These are phyloP conservation scores for Aspergillus sp. DNA, from an alignment of 2,329 filamentous ascomycete species.

Conservation along the genomic window DNA sequence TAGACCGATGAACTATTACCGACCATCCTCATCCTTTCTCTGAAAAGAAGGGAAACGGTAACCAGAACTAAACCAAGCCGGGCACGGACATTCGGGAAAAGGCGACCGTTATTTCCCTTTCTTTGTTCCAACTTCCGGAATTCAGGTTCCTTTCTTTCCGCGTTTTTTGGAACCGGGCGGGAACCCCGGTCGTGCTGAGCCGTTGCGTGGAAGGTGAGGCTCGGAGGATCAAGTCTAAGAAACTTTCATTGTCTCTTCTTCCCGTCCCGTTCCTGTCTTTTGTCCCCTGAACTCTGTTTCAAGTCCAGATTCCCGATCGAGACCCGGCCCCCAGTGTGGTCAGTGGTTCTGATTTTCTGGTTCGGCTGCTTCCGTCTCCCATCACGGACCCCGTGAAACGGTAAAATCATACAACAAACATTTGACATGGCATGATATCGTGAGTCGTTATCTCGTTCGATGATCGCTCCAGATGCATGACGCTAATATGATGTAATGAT, in stretches of 20 bases:
- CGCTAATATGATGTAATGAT: not conserved
- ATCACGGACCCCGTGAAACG: not conserved
- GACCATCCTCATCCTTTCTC: not conserved
- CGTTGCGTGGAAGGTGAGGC: not conserved
- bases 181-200: not conserved
- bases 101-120: not conserved
- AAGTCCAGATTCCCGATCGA: not conserved
- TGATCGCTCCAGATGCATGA: not conserved
- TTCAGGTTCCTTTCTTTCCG: no score
- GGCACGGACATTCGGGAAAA: not conserved
- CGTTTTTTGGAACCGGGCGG: not conserved
- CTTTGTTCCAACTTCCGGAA: not conserved
- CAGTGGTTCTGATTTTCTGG: not conserved
- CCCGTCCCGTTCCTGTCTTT: not conserved
- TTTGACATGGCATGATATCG: slow-evolving; percentile 9
- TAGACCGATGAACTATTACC: not conserved
- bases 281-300: not conserved
- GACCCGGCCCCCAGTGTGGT: not conserved
- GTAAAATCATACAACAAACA: not conserved
- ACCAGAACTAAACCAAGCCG: not conserved
- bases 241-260: not conserved
- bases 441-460: slow-evolving; percentile 15
- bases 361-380: not conserved
- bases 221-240: not conserved
- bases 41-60: not conserved